A percentile compares a stretch with the other conserved stretches of the same genome.
These are phyloP conservation scores for Xylariaceae sp. DNA, from an alignment of 2,329 filamentous ascomycete genomes.

Conservation along the genomic window DNA sequence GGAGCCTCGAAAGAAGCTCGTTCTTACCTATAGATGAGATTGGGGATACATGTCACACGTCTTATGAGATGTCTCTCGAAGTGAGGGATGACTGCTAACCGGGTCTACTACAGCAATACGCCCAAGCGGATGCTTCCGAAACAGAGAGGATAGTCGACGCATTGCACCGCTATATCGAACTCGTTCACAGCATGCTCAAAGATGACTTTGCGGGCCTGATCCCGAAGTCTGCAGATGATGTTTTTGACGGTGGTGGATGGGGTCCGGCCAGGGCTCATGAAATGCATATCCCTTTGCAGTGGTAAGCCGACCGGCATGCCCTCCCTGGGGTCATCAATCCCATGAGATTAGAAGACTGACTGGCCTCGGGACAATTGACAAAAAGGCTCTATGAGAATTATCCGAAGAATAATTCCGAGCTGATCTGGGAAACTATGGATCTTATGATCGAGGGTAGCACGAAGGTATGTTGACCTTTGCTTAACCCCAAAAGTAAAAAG, in stretches of 20 bases:
- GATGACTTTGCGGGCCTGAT: slow-evolving; percentile 48
- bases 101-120: slow-evolving; percentile 33
- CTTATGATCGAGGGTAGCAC: slow-evolving; percentile 41
- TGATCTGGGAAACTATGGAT: slow-evolving; percentile 39
- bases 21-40: no score
- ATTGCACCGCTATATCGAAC: slow-evolving; percentile 43
- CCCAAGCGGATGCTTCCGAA: slow-evolving; percentile 42
- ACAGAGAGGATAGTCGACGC: slow-evolving; percentile 41
- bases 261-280: slow-evolving; percentile 36
- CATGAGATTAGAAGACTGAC: not conserved
- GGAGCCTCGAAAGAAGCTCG: no score
- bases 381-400: slow-evolving; percentile 32
- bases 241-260: slow-evolving; percentile 35
- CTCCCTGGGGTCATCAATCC: no score
- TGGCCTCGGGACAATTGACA: not conserved
- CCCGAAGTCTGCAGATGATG: slow-evolving; percentile 36
- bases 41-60: no score
- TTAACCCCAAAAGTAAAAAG: not conserved
- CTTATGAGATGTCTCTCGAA: no score
- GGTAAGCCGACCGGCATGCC: slow-evolving; percentile 16
- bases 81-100: slow-evolving; percentile 17
- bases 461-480: slow-evolving; percentile 32
- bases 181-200: slow-evolving; percentile 50
- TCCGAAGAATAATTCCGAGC: slow-evolving; percentile 30
- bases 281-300: slow-evolving; percentile 36